These are phyloP conservation scores for Boletus rufocinnamomeus DNA, from an alignment of 768 basidiomycete species.

Conservation along the genomic window DNA sequence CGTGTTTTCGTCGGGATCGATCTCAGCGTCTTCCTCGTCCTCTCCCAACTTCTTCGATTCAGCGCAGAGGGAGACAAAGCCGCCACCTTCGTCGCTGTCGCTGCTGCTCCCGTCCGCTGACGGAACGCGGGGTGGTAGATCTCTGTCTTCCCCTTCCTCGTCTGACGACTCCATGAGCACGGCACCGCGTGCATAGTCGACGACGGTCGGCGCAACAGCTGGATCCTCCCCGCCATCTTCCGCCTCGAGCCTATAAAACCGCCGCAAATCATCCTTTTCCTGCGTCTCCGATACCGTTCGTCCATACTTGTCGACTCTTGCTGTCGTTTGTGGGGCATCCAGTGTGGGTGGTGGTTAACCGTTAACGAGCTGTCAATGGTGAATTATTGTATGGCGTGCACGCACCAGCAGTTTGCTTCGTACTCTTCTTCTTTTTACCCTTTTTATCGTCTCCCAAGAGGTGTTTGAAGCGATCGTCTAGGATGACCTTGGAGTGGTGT, in stretches of 20 bases:
- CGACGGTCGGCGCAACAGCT: conserved; percentile 30
- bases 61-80: conserved; percentile 52
- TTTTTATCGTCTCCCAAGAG: conserved; percentile 58
- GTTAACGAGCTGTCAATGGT: neutral
- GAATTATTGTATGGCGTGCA: neutral
- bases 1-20: conserved; percentile 80
- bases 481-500: conserved; percentile 75
- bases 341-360: neutral
- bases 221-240: conserved; percentile 31
- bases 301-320: conserved; percentile 88
- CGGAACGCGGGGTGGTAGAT: neutral
- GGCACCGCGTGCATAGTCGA: conserved; percentile 91
- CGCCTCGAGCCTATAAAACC: conserved; percentile 75
- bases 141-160: conserved; percentile 54
- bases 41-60: conserved; percentile 30
- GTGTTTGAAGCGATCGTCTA: conserved; percentile 90
- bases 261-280: conserved; percentile 72
- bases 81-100: conserved; percentile 50
- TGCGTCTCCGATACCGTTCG: conserved; percentile 66
- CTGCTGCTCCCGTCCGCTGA: conserved; percentile 44
- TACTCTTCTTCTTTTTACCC: conserved; percentile 39
- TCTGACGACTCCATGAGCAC: conserved; percentile 86
- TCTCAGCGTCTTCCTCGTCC: conserved; percentile 50
- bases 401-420: conserved; percentile 30
- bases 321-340: conserved; percentile 28